Conservation (phyloP, 129 eudicot genomes). For the Kitagawia praeruptora region DNA sequence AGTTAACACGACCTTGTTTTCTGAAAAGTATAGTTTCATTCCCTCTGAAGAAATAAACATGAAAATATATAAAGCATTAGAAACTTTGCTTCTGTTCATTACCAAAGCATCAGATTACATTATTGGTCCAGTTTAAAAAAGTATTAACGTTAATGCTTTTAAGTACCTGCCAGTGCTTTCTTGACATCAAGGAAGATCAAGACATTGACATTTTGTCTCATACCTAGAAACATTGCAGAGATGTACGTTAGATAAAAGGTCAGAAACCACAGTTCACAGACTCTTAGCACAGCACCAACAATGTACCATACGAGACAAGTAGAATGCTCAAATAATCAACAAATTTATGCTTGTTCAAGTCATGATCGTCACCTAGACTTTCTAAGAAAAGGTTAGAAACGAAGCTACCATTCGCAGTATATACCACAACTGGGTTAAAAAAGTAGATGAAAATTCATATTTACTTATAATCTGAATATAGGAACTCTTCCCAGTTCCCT, state of each 20-base stretch:
- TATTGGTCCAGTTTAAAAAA: not conserved
- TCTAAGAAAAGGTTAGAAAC: not conserved
- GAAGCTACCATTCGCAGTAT: not conserved
- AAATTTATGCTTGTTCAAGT: not conserved
- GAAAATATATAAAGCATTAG: not conserved
- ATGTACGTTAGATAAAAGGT: no score
- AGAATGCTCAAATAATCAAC: not conserved
- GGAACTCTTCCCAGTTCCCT: not conserved
- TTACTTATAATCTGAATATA: not conserved
- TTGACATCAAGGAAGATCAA: conserved; percentile 73
- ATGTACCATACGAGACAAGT: not conserved
- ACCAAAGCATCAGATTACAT: not conserved
- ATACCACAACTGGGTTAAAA: not conserved
- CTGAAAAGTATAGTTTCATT: conserved; percentile 81
- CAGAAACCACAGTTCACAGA: no score
- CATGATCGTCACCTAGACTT: not conserved
- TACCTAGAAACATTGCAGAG: conserved; percentile 44
- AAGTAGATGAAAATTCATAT: not conserved
- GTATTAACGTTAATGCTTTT: not conserved
- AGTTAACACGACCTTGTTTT: conserved; percentile 76
- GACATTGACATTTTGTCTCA: conserved; percentile 65
- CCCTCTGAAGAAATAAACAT: conserved; percentile 44
- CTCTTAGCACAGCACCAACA: not conserved
- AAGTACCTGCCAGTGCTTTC: conserved; percentile 89
- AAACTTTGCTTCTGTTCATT: not conserved